Base-by-base conservation (phyloP, 2,329 filamentous ascomycete species). In the Fragosphaeria purpurea region DNA sequence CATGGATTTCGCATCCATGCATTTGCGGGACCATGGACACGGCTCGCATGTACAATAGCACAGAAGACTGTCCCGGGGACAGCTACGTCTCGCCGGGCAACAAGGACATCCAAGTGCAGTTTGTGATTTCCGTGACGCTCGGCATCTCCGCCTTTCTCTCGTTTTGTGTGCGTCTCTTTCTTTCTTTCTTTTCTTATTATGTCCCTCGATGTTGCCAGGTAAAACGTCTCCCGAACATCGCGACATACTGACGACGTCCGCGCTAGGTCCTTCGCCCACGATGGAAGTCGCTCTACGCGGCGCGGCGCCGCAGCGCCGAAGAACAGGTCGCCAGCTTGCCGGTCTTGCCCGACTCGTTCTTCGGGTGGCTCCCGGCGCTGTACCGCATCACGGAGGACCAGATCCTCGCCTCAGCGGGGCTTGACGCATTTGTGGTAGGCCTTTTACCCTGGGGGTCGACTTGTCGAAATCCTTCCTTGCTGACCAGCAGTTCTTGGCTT, bases 201-300 rank as follows among this genome's bases (percentile, higher is more conserved):
- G n/a, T 3, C 22, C 22, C 22, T 22, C 22, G 22, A 22, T 22
- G 22, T 22, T 22, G 22, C 22, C 22, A 22, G 22, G 22, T 22
- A 22, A 22, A 22, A 22, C 22, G 22, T 22, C 22, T 22, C 22
- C 22, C 22, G 22, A 22, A 22, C 22, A 22, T 22, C 22, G 22
- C 22, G 22, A 22, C 22, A 22, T 22, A 22, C 22, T 22, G 22
- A 22, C 22, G 22, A 22, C 22, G 22, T 22, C 22, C 22, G 22
- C 22, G 22, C 22, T 22, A 93, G 87, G 72, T 89, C 45, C 73
- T 98, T 32, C 85, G 93, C 46, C 89, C 90, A 57, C 82, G 88
- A 80, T 98, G 93, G 93, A 85, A 87, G 46, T 77, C 83, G 30
- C 77, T 98, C 1, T 98, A 97, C 65, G 85, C 89, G 35, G 93